phyloP scores from a whole-genome alignment of 805 yeast genomes.

The Candida pseudoglaebosa region DNA sequence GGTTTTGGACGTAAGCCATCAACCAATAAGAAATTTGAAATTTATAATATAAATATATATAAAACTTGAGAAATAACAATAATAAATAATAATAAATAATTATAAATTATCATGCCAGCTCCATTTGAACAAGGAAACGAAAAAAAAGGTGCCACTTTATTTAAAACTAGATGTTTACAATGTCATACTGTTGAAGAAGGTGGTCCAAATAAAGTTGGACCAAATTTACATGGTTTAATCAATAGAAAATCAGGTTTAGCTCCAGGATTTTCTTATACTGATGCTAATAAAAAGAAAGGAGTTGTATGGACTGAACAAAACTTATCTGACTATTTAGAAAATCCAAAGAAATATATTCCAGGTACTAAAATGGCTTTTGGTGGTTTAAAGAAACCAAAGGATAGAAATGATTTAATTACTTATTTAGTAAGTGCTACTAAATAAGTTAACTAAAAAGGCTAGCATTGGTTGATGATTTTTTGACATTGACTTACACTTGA shows the following conservation, averaged over 20 bases:
- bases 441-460: conserved; percentile 16
- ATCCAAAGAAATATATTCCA: conserved; percentile 99
- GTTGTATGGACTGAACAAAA: conserved; percentile 84
- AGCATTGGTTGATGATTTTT: neutral
- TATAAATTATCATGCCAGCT: conserved; percentile 36
- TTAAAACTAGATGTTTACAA: conserved; percentile 98
- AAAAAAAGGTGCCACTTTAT: conserved; percentile 92
- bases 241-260: conserved; percentile 92
- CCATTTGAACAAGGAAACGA: conserved; percentile 41
- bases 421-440: conserved; percentile 57
- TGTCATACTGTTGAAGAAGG: conserved; percentile 97
- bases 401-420: conserved; percentile 93
- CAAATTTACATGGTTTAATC: conserved; percentile 92
- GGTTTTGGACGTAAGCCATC: neutral
- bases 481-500: no score
- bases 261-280: conserved; percentile 92
- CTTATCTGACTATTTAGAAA: conserved; percentile 92
- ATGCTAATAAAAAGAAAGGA: conserved; percentile 96
- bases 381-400: conserved; percentile 98
- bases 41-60: neutral
- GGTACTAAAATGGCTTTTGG: conserved; percentile 99
- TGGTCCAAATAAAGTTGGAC: conserved; percentile 98
- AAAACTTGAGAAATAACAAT: neutral
- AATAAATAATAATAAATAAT: neutral
- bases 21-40: conserved; percentile 1